phyloP scores from a whole-genome alignment of 495 filamentous ascomycete genomes.

The Pseudoneurospora amorphoporcata region DNA sequence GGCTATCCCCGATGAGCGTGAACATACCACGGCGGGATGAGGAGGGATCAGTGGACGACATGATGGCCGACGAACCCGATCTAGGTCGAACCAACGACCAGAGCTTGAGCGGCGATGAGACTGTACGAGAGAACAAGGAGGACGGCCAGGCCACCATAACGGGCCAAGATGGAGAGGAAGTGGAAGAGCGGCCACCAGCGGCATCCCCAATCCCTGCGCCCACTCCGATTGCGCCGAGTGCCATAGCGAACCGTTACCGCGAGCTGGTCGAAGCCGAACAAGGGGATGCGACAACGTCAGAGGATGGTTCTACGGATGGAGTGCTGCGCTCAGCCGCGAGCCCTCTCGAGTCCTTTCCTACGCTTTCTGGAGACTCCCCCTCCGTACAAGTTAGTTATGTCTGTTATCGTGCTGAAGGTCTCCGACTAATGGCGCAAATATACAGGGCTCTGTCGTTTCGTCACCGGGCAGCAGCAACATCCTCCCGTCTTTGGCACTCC shows the following conservation, averaged over 20 bases:
- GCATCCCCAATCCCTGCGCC: constrained; percentile 13
- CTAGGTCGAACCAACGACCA: constrained; percentile 20
- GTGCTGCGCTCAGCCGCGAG: constrained; percentile 31
- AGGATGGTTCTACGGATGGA: constrained; percentile 35
- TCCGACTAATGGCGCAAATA: constrained; percentile 18
- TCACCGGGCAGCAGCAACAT: constrained; percentile 64
- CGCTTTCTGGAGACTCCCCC: constrained; percentile 79
- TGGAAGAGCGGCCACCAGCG: constrained; percentile 24
- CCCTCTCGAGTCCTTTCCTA: constrained; percentile 44
- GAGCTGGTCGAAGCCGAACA: constrained; percentile 27
- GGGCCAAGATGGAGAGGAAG: not conserved
- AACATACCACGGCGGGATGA: constrained; percentile 36
- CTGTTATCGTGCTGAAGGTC: not conserved
- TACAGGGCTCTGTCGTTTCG: constrained; percentile 70
- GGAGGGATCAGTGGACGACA: constrained; percentile 26
- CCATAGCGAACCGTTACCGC: constrained; percentile 36
- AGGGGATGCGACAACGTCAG: constrained; percentile 29
- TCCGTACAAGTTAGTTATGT: constrained; percentile 62
- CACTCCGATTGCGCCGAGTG: constrained; percentile 17
- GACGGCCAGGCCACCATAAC: constrained; percentile 29
- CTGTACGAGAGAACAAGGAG: constrained; percentile 29
- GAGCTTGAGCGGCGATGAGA: constrained; percentile 30
- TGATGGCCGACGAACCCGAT: constrained; percentile 33
- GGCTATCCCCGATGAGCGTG: constrained; percentile 37
- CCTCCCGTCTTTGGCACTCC: constrained; percentile 34